These are phyloP conservation scores for Pestalotiopsis sp. DNA, from an alignment of 2,329 filamentous ascomycete genomes.

Conservation along the genomic window DNA sequence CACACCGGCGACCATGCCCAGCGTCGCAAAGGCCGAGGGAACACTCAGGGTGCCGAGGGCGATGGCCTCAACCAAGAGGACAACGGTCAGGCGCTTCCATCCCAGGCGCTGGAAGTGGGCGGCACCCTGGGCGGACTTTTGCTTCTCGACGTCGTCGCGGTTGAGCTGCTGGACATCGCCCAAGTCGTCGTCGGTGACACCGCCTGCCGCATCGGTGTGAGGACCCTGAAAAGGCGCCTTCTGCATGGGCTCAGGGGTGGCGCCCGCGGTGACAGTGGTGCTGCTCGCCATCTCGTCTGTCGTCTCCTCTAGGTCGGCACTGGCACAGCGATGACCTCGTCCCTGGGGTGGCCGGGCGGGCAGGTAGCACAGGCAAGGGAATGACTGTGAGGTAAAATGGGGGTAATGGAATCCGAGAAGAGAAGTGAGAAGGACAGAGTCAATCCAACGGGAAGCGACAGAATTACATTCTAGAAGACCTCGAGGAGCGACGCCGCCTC, in stretches of 20 bases:
- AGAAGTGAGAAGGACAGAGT: background rate
- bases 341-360: background rate
- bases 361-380: background rate
- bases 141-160: conserved; percentile 4
- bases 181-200: background rate
- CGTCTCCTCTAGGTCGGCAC: background rate
- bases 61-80: conserved; percentile 58
- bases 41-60: conserved; percentile 54
- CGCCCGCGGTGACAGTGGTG: background rate
- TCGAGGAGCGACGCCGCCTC: background rate
- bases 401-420: conserved; percentile 4
- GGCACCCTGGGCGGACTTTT: conserved; percentile 38
- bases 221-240: background rate
- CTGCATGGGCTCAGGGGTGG: background rate
- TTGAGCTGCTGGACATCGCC: background rate
- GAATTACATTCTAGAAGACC: conserved; percentile 5
- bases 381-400: conserved; percentile 1
- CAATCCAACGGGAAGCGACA: background rate
- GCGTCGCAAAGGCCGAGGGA: conserved; percentile 50
- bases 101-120: conserved; percentile 54
- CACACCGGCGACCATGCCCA: conserved; percentile 55
- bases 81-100: conserved; percentile 56
- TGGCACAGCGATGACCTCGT: background rate
- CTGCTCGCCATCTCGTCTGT: background rate
- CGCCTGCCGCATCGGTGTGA: conserved; percentile 2